Base-by-base conservation (phyloP, 2,329 filamentous ascomycete genomes). In the Dactylellina drechsleri region DNA sequence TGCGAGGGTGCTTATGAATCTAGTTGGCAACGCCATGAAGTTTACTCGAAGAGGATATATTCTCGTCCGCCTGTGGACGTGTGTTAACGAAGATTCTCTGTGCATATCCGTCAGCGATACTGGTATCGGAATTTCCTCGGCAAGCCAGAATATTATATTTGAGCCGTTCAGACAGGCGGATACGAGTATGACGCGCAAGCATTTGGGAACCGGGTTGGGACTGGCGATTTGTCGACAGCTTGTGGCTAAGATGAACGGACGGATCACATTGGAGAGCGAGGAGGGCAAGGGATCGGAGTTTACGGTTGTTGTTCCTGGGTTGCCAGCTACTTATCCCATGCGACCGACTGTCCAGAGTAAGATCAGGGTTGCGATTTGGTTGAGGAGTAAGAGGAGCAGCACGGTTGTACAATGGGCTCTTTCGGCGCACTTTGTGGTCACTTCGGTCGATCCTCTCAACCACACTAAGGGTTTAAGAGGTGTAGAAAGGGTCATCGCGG, bases 41-140 rank as follows among this genome's bases (percentile, higher is more conserved):
- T 90, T 89, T 73, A 89, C 87, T 0, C 91, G 92, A 0, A 82
- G 83, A 76, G 43, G 77, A 76, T 36, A 78, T 79, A 58, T 80
- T 82, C 2, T 80, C 79, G 0, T 79, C 88, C 8, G 85, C 83
- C 0, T 85, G 91, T 2, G 83, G 83, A 0, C 90, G 91, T 77
- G 89, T 89, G 0, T 89, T 89, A 1, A 85, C 84, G 57, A 90
- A 89, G 1, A 92, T 91, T 45, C 85, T 85, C 0, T 83, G 85
- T 6, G 86, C 89, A 13, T 92, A 87, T 77, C 81, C 90, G 92
- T 97, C 0, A 86, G 92, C 80, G 93, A 97, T 78, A 94, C 90
- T 0, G 93, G 93, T 0, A 93, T 92, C 0, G 93, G 93, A 40
- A 96, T 97, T 66, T 88, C 92, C 0, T 87, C 89, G 6, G 84